Base-by-base conservation (phyloP, 768 basidiomycete species). In the Coprinopsis marcescibilis region DNA sequence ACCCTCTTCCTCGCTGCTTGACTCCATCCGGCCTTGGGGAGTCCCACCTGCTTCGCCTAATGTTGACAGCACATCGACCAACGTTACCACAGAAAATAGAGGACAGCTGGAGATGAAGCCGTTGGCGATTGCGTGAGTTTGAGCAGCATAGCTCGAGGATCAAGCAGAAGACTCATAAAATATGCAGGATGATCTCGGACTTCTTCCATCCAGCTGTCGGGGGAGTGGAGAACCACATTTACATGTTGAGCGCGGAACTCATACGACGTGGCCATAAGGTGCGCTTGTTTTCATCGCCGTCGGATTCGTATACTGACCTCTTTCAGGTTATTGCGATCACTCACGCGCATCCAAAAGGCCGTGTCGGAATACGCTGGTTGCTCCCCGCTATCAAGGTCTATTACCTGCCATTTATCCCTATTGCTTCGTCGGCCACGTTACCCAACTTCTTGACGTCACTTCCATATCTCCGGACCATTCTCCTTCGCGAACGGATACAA, bases 211-310 rank as follows among this genome's bases (percentile, higher is more conserved):
- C 96, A 1, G 75, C 79, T 48, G 85, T 94, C 2, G 96, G 96
- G 2, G 96, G 96, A 6, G 95, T 99, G 25, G 96, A 98, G 67
- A 94, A 83, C 50, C 92, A 96, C 63, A 94, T 97, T 29, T 97
- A 90, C 66, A 89, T 89, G 79, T 76, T 99, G 38, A 83, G 85
- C 48, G 82, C 86, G 15, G 83, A 85, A 39, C 80, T 98, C 33
- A 79, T 93, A 45, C 72, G 73, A 33, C 77, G 77, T 32, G 92
- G 93, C 3, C 94, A 99, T 65, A 91, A 88, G 65, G 92, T 85
- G 24, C n/a, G 15, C 5, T 8, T 29, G 37, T 13, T 42, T 32
- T 48, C 17, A 41, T 34, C 35, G 10, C 7, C 35, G 17, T 45
- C 24, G 43, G 48, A 45, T 43, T 7, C 35, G n/a, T 7, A 37